phyloP scores from a whole-genome alignment of 192 early-diverging fungal species.

The Chytriomyces sp. region DNA sequence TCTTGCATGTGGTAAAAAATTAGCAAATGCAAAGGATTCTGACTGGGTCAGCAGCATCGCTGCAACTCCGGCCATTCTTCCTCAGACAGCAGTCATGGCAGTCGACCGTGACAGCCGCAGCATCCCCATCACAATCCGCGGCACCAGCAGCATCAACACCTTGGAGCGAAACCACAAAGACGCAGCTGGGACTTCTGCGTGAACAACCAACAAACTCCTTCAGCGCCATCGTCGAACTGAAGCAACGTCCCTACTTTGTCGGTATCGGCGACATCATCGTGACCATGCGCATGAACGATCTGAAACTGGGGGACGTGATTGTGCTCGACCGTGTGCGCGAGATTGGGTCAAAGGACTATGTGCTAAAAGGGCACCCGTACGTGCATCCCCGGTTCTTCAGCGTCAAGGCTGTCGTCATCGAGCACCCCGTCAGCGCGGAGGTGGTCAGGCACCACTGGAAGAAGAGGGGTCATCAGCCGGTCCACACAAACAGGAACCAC shows the following conservation, averaged over 20 bases:
- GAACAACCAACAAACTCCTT: conserved; percentile 42
- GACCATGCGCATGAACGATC: conserved; percentile 80
- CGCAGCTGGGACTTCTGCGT: conserved; percentile 42
- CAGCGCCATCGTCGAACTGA: conserved; percentile 89
- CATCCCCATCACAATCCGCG: not conserved
- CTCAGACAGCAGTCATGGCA: not conserved
- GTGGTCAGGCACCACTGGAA: conserved; percentile 47
- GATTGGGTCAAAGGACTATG: conserved; percentile 81
- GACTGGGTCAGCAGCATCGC: too few relatives aligned
- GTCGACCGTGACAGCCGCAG: not conserved
- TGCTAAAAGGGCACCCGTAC: conserved; percentile 85
- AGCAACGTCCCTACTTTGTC: conserved; percentile 85
- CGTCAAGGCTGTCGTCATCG: conserved; percentile 86
- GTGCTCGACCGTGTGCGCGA: conserved; percentile 85
- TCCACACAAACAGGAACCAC: conserved; percentile 44
- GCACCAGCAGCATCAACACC: not conserved
- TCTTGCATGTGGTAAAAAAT: not conserved
- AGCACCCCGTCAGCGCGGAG: conserved; percentile 70
- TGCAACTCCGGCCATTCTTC: too few relatives aligned
- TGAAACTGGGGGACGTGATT: conserved; percentile 86
- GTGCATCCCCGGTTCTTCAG: conserved; percentile 72
- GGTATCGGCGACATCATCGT: conserved; percentile 88
- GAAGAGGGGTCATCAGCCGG: conserved; percentile 39
- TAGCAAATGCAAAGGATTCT: not conserved
- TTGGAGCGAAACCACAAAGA: conserved; percentile 30